Evolutionary conservation across 176 grass and related monocot species (phyloP).

Genomic region (Luzula sylvatica): DNA sequence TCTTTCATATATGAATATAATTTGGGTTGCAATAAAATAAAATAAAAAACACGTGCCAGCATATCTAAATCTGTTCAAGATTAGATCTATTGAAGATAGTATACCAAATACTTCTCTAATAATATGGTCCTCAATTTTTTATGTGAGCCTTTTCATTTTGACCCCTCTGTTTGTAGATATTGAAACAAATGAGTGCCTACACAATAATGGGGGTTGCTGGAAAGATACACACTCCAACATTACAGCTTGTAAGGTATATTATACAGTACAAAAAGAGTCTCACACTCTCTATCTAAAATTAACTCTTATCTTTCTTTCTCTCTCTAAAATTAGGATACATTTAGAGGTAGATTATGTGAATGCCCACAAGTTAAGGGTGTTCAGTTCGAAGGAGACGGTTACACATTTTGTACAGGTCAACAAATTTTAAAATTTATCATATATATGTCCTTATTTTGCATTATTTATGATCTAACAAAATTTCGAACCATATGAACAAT

Average conservation of each 20-base stretch:
- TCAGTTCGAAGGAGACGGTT: conserved; percentile 69
- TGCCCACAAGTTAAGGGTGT: conserved; percentile 64
- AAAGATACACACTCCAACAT: conserved; percentile 39
- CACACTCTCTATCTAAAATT: too few relatives aligned
- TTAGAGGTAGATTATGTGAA: conserved; percentile 74
- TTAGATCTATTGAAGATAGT: too few relatives aligned
- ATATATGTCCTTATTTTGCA: not conserved
- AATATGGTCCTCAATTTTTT: not conserved
- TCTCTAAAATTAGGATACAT: conserved; percentile 56
- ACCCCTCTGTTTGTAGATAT: conserved; percentile 30
- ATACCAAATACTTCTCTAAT: not conserved
- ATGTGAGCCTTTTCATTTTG: not conserved
- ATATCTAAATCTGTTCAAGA: too few relatives aligned
- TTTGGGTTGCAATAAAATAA: too few relatives aligned
- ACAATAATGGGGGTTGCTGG: conserved; percentile 83
- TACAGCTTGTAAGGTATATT: conserved; percentile 69
- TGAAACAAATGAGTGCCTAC: conserved; percentile 80
- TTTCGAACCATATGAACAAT: too few relatives aligned
- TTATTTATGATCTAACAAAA: not conserved
- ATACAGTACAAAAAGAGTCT: not conserved
- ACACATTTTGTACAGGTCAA: conserved; percentile 56
- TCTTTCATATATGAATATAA: too few relatives aligned
- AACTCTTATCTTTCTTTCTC: not conserved
- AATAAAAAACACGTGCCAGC: too few relatives aligned
- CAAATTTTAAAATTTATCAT: not conserved